phyloP scores from a whole-genome alignment of 2,329 filamentous ascomycete genomes.

The Macrophomina pseudophaseolina region DNA sequence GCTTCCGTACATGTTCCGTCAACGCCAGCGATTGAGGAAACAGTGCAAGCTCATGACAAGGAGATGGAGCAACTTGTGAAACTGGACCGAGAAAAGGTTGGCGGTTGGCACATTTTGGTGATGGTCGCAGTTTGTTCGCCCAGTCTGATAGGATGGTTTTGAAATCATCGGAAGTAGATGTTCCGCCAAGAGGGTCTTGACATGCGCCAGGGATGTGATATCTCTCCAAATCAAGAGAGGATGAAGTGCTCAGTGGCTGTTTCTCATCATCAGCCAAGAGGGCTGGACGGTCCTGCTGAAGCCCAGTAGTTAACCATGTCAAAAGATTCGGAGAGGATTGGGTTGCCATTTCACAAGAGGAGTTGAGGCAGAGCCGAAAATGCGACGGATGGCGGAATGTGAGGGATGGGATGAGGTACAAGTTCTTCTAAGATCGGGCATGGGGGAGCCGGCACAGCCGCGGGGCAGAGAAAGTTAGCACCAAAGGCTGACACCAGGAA shows the following conservation, averaged over 20 bases:
- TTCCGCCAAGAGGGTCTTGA: background rate
- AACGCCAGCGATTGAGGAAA: background rate
- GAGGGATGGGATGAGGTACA: background rate
- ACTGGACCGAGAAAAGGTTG: too few relatives aligned
- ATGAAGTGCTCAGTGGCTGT: background rate
- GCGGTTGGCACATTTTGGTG: background rate
- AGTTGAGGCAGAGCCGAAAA: too few relatives aligned
- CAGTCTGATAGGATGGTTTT: background rate
- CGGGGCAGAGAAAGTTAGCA: background rate
- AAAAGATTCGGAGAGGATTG: background rate
- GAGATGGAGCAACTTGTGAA: background rate
- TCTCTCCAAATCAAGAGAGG: background rate
- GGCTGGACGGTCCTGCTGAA: too few relatives aligned
- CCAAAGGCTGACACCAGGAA: conserved; percentile 6
- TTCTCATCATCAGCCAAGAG: too few relatives aligned
- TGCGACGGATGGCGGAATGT: background rate
- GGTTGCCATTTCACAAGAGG: background rate
- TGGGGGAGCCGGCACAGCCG: conserved; percentile 5
- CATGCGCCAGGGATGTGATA: background rate
- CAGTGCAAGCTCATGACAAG: background rate
- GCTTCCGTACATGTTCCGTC: background rate
- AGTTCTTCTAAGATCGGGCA: background rate
- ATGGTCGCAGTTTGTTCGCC: background rate
- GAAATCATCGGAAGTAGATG: background rate
- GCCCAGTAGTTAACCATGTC: background rate